Evolutionary conservation across 352 stramenopile genomes (phyloP).

Genomic region (Thalassiosira mediterranea): DNA sequence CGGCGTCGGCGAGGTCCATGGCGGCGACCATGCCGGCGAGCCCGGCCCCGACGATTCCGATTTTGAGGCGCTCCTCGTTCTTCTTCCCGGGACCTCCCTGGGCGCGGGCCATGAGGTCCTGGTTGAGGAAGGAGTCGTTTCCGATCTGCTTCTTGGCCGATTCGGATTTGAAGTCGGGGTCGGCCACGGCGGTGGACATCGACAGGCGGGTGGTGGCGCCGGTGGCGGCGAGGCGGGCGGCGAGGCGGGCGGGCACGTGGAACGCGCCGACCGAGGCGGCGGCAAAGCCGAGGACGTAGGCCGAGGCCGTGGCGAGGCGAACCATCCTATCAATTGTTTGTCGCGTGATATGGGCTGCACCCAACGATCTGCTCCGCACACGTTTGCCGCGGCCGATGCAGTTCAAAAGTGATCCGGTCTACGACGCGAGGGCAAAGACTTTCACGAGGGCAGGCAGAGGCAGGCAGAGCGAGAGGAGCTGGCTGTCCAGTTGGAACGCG

Average conservation of each 20-base stretch:
- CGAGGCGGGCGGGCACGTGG: conserved; percentile 10
- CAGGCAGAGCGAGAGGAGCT: too few relatives aligned
- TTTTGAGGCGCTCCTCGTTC: conserved; percentile 82
- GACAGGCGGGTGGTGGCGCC: not conserved
- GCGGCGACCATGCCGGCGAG: conserved; percentile 87
- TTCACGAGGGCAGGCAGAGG: too few relatives aligned
- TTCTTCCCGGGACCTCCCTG: conserved; percentile 76
- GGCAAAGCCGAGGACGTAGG: conserved; percentile 16
- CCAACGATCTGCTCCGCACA: too few relatives aligned
- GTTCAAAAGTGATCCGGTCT: too few relatives aligned
- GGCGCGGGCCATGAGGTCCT: conserved; percentile 80
- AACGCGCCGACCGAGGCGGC: conserved; percentile 10
- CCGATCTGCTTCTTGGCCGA: conserved; percentile 80
- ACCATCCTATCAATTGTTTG: too few relatives aligned
- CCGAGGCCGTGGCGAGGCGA: conserved; percentile 24
- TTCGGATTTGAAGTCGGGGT: conserved; percentile 71
- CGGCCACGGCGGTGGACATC: conserved; percentile 8
- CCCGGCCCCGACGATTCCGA: conserved; percentile 86
- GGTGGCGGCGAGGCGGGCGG: not conserved
- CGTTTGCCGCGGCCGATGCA: too few relatives aligned
- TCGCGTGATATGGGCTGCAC: too few relatives aligned
- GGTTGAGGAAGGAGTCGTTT: conserved; percentile 84
- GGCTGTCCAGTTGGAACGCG: too few relatives aligned
- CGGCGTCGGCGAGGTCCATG: conserved; percentile 88
- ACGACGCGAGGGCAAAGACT: too few relatives aligned